Percentiles rank a stretch among this genome's conserved stretches.
These are phyloP conservation scores for Elongisporangium anandrum DNA, from an alignment of 352 stramenopile genomes.

Conservation along the genomic window DNA sequence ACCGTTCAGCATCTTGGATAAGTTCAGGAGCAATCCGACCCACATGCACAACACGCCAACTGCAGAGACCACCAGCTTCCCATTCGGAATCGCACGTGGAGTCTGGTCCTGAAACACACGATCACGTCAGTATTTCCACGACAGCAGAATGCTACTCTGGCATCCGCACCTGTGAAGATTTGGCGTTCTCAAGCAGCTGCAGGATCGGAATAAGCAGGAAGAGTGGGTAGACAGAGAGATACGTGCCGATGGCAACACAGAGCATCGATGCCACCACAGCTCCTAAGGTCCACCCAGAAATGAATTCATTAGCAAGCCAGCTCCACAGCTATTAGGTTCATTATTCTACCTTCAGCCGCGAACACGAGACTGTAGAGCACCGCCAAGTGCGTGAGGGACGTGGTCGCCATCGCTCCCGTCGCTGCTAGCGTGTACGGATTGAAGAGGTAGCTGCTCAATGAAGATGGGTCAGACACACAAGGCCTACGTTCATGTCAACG, in stretches of 20 bases:
- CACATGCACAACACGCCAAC: slow-evolving; percentile 17
- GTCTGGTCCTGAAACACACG: not conserved
- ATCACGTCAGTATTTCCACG: not conserved
- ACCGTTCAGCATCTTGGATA: slow-evolving; percentile 51
- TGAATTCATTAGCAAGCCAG: slow-evolving; percentile 2
- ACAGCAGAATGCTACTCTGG: slow-evolving; percentile 3
- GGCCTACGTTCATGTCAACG: not conserved
- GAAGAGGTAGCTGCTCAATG: slow-evolving; percentile 41
- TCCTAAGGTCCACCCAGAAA: slow-evolving; percentile 17
- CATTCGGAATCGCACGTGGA: not conserved
- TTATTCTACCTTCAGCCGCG: slow-evolving; percentile 45
- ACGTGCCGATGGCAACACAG: slow-evolving; percentile 55
- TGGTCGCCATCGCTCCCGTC: slow-evolving; percentile 66
- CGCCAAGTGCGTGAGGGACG: slow-evolving; percentile 55
- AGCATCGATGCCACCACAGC: slow-evolving; percentile 36
- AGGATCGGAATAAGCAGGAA: slow-evolving; percentile 55
- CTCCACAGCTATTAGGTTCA: not conserved
- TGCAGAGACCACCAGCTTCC: slow-evolving; percentile 11
- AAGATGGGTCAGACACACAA: not conserved
- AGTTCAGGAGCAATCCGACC: slow-evolving; percentile 33
- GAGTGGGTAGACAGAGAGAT: slow-evolving; percentile 71
- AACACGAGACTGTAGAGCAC: slow-evolving; percentile 72
- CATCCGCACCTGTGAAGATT: slow-evolving; percentile 7
- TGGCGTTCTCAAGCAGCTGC: slow-evolving; percentile 32
- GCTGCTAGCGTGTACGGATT: slow-evolving; percentile 76